A percentile compares a stretch with the other conserved stretches of the same genome.
phyloP scores from a whole-genome alignment of 164 flowering plant genomes.

The Nymphaea thermarum region DNA sequence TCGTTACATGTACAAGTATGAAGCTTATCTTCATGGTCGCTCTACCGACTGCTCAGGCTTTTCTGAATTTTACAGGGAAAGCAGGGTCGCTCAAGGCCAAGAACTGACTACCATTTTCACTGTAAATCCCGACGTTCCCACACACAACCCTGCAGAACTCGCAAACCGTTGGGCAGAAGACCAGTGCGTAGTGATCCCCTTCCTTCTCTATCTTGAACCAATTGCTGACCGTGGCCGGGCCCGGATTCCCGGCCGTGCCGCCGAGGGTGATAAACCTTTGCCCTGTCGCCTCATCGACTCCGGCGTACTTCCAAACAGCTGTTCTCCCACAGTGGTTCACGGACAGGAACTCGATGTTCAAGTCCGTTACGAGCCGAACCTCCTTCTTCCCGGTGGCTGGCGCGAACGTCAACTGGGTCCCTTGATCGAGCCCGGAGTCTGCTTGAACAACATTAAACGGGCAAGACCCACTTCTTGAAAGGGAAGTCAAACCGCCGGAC shows the following conservation, averaged over 20 bases:
- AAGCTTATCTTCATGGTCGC: no score
- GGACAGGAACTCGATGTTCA: conserved; percentile 1
- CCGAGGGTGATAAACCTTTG: neutral
- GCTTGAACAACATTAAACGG: neutral
- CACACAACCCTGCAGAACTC: conserved; percentile 14
- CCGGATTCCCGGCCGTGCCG: neutral
- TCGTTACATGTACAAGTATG: no score
- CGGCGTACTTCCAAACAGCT: neutral
- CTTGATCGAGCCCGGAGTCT: neutral
- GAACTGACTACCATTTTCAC: conserved; percentile 15
- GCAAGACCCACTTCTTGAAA: neutral
- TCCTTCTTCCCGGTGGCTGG: neutral
- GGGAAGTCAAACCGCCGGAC: neutral
- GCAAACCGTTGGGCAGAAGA: conserved; percentile 27
- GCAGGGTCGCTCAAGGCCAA: conserved; percentile 22
- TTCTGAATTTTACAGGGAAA: conserved; percentile 14
- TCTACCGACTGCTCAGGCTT: no score
- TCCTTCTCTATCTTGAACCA: conserved; percentile 1
- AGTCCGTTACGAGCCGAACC: neutral
- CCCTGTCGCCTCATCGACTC: neutral
- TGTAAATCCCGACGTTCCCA: conserved; percentile 26
- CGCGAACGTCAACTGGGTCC: neutral
- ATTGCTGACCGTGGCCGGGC: neutral
- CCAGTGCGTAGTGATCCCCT: conserved; percentile 18
- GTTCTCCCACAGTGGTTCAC: neutral